phyloP scores from a whole-genome alignment of 345 rosid genomes.

The Eucalyptus victrix region DNA sequence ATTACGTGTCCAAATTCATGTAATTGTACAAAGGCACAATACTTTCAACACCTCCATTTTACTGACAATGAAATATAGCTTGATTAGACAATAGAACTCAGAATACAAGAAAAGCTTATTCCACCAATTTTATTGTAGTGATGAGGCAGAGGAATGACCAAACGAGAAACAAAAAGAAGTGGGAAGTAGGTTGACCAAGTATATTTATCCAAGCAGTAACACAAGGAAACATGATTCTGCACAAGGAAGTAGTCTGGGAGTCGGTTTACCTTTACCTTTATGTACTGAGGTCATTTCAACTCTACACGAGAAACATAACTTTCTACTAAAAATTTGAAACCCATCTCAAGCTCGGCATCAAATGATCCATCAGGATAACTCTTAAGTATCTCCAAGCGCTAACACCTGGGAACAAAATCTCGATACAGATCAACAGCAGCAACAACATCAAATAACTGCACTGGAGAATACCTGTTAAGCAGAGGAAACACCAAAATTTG shows the following conservation, averaged over 20 bases:
- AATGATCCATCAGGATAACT: conserved; percentile 76
- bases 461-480: conserved; percentile 63
- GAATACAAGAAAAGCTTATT: neutral
- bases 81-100: neutral
- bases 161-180: neutral
- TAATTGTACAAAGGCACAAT: neutral
- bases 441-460: conserved; percentile 88
- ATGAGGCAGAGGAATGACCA: neutral
- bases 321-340: conserved; percentile 86
- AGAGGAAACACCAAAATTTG: neutral
- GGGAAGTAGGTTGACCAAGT: neutral
- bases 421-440: conserved; percentile 89
- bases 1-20: neutral
- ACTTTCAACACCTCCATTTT: neutral
- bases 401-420: conserved; percentile 96
- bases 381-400: conserved; percentile 69
- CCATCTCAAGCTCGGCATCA: conserved; percentile 93
- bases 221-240: neutral
- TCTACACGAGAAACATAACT: conserved; percentile 86
- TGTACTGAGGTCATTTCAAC: conserved; percentile 38
- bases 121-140: neutral
- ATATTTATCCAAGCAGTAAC: neutral
- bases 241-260: neutral
- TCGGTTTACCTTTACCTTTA: conserved; percentile 35
- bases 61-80: neutral